Percentiles rank a stretch among this genome's conserved stretches.
Evolutionary conservation across 2,329 filamentous ascomycete species (phyloP).

Genomic region (Phialophora verrucosa): DNA sequence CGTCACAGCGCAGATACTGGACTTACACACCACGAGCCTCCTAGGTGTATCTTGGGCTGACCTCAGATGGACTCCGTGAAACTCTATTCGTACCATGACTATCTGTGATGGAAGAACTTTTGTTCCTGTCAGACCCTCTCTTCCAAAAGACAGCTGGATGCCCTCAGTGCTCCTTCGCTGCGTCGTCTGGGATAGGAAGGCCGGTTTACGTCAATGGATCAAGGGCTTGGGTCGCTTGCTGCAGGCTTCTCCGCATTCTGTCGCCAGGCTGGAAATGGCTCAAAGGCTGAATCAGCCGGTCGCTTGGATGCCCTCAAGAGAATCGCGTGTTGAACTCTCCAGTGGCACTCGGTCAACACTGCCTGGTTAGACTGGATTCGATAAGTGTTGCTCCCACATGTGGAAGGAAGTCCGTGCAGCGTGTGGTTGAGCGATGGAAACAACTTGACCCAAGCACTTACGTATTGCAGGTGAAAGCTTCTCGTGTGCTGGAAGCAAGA

Average conservation of each 20-base stretch:
- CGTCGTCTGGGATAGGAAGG: not conserved
- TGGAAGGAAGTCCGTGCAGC: not conserved
- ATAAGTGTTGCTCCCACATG: not conserved
- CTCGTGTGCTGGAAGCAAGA: not conserved
- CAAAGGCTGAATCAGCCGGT: conserved; percentile 1
- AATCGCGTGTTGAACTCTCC: not conserved
- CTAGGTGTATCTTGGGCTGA: not conserved
- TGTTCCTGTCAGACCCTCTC: not conserved
- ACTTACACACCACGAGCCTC: not conserved
- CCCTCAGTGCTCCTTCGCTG: not conserved
- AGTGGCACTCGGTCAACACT: not conserved
- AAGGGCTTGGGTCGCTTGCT: not conserved
- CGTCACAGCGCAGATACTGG: not conserved
- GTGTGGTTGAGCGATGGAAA: not conserved
- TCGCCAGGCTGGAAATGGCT: not conserved
- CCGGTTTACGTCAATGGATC: not conserved
- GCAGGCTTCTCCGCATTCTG: not conserved
- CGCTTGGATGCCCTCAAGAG: not conserved
- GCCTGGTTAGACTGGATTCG: not conserved
- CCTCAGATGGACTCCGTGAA: not conserved
- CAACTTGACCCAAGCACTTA: conserved; percentile 1
- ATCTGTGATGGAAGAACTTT: not conserved
- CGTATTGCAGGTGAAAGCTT: not conserved
- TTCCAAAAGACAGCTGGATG: not conserved
- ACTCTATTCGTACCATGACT: not conserved